Base-by-base conservation (phyloP, 1,139 yeast genomes). In the Nakaseomyces uthaithaninus region DNA sequence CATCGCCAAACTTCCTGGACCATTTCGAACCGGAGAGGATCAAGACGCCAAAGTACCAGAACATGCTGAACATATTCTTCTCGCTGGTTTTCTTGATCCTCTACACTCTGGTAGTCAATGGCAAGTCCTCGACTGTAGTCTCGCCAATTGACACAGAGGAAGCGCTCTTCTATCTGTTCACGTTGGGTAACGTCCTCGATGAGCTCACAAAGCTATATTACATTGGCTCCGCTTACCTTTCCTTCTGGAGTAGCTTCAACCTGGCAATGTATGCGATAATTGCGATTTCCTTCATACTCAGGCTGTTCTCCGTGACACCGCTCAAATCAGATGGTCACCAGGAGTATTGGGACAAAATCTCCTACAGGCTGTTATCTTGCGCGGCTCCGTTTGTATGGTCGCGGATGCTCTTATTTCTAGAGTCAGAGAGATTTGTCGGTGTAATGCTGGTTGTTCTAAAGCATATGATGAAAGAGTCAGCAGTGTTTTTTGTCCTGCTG, bases 321-420 rank as follows among this genome's bases (percentile, higher is more conserved):
- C 23, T 49, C 7, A 44, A 59, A 10, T 44, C 55, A 7, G 33
- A 38, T 4, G 38, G 42, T 16, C 40, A 52, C 2, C 37, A 49
- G n/a, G 69, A 67, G 27, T 52, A 58, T 22, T 71, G 77, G 53
- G 86, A 82, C 55, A 74, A 75, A 45, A 68, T 80, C 3, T 75
- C 93, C 0, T 85, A 78, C 60, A 67, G 93, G 48, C 59, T 84
- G 3, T 64, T 86, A 41, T 80, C 94, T 0, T 72, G 91, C 55
- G 87, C 85, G 11, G 83, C 95, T 2, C 95, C 95, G 1, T 68
- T 86, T 50, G 80, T 86, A 73, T 86, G 95, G 94, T 74, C 84
- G 4, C 69, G 95, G 43, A 64, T 86, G 43, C 65, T 86, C 42
- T 67, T 86, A 35, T 85, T 71, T 60, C 70, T 85, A 54, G 95